These are phyloP conservation scores for Apiosordaria backusii DNA, from an alignment of 495 filamentous ascomycete species.

Conservation along the genomic window DNA sequence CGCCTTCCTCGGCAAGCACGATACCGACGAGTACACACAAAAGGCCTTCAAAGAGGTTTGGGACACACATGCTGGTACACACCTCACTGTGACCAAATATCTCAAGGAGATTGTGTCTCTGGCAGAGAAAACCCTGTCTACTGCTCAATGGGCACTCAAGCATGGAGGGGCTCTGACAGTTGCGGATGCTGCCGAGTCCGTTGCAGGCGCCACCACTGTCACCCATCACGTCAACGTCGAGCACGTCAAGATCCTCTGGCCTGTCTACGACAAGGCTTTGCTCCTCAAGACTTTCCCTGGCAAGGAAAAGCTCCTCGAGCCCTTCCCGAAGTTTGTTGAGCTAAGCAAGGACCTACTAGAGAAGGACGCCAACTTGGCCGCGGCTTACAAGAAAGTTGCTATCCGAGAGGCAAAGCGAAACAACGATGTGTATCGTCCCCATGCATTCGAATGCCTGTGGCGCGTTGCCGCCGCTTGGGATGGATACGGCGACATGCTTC, in stretches of 20 bases:
- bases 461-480: conserved; percentile 60
- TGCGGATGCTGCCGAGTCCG: conserved; percentile 64
- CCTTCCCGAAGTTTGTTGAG: conserved; percentile 73
- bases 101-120: conserved; percentile 75
- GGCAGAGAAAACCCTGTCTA: conserved; percentile 62
- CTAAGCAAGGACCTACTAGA: conserved; percentile 59
- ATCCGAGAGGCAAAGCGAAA: conserved; percentile 87
- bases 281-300: conserved; percentile 88
- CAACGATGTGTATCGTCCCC: conserved; percentile 73
- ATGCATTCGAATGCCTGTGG: conserved; percentile 70
- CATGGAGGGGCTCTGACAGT: conserved; percentile 79
- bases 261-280: conserved; percentile 72
- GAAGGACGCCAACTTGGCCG: conserved; percentile 43
- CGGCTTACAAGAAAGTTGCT: conserved; percentile 56
- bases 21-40: conserved; percentile 70
- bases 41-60: conserved; percentile 78
- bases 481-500: conserved; percentile 61
- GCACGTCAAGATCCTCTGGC: conserved; percentile 70
- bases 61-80: conserved; percentile 84
- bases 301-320: conserved; percentile 83
- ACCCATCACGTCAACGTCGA: conserved; percentile 49
- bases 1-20: conserved; percentile 82
- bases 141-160: conserved; percentile 82
- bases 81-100: conserved; percentile 75
- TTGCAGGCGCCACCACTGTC: conserved; percentile 44